phyloP scores from a whole-genome alignment of 139 green algal genomes.

The Chlorella vulgaris region DNA sequence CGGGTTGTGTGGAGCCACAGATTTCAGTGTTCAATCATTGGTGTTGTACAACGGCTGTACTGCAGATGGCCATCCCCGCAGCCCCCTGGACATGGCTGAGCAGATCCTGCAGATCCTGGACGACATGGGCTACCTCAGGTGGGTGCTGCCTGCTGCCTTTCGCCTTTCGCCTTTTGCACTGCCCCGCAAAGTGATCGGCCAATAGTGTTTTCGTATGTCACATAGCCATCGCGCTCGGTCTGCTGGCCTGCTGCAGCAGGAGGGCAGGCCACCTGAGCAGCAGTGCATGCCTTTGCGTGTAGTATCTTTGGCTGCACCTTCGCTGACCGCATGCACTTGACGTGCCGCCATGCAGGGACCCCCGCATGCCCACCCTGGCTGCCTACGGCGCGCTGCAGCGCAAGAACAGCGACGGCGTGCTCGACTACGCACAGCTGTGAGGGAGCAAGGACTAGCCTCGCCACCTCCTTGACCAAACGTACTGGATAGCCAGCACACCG shows the following conservation, averaged over 20 bases:
- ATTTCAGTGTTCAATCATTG: neutral
- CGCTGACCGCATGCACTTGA: neutral
- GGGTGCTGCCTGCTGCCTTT: too few species aligned
- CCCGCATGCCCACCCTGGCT: slow-evolving; percentile 27
- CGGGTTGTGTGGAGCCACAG: too few species aligned
- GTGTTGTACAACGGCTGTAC: neutral
- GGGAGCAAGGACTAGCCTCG: too few species aligned
- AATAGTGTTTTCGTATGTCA: too few species aligned
- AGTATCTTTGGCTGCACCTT: neutral
- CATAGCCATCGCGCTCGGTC: neutral
- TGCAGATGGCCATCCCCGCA: slow-evolving; percentile 20
- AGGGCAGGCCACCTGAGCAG: neutral
- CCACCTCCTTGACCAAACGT: neutral
- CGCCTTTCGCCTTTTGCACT: too few species aligned
- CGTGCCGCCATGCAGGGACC: slow-evolving; percentile 7
- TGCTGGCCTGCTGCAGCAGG: neutral
- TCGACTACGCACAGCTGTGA: slow-evolving; percentile 21
- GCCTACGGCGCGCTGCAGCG: slow-evolving; percentile 15
- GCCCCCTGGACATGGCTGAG: slow-evolving; percentile 27
- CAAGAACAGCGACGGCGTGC: slow-evolving; percentile 25
- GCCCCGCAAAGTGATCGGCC: too few species aligned
- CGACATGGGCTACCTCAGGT: slow-evolving; percentile 28
- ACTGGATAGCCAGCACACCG: too few species aligned
- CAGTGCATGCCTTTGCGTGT: neutral
- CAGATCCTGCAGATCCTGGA: slow-evolving; percentile 28